Evolutionary conservation across 208 protist genomes (phyloP).

Genomic region (Vickermania ingenoplastis): DNA sequence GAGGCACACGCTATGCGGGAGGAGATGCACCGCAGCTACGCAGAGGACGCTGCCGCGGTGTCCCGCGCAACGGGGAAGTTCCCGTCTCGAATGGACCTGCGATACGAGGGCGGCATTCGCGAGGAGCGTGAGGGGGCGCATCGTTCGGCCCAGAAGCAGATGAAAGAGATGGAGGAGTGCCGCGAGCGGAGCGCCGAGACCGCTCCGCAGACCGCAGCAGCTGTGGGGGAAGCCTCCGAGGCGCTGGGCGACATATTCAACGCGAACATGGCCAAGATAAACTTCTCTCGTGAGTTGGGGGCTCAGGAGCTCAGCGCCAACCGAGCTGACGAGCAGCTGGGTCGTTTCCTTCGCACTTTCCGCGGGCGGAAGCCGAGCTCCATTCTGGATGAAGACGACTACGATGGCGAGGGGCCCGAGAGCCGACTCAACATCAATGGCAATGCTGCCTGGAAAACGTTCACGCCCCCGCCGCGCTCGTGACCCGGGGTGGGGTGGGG

Average conservation of each 20-base stretch:
- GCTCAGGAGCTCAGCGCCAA: conserved; percentile 54
- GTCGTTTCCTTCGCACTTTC: conserved; percentile 79
- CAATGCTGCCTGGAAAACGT: conserved; percentile 77
- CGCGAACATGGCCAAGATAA: conserved; percentile 75
- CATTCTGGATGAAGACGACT: conserved; percentile 1
- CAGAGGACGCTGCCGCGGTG: conserved; percentile 52
- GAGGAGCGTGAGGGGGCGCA: conserved; percentile 41
- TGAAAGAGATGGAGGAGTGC: conserved; percentile 37
- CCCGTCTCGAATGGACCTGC: conserved; percentile 75
- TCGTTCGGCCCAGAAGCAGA: conserved; percentile 27
- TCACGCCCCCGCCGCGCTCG: conserved; percentile 19
- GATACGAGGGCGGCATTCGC: conserved; percentile 71
- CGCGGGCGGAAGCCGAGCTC: conserved; percentile 15
- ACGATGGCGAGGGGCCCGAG: not conserved
- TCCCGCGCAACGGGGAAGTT: conserved; percentile 31
- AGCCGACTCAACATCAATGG: conserved; percentile 56
- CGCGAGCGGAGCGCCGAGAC: conserved; percentile 20
- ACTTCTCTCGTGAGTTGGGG: conserved; percentile 55
- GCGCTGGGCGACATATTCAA: conserved; percentile 43
- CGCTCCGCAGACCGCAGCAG: conserved; percentile 9
- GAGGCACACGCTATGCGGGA: conserved; percentile 58
- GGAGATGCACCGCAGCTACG: conserved; percentile 72
- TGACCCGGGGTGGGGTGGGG: no score
- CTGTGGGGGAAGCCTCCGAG: conserved; percentile 6
- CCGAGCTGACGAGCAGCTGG: conserved; percentile 85